Percentiles rank a stretch among this genome's conserved stretches.
Conservation (phyloP, 2,329 filamentous ascomycete species). For the Aspergillus alliaceus region DNA sequence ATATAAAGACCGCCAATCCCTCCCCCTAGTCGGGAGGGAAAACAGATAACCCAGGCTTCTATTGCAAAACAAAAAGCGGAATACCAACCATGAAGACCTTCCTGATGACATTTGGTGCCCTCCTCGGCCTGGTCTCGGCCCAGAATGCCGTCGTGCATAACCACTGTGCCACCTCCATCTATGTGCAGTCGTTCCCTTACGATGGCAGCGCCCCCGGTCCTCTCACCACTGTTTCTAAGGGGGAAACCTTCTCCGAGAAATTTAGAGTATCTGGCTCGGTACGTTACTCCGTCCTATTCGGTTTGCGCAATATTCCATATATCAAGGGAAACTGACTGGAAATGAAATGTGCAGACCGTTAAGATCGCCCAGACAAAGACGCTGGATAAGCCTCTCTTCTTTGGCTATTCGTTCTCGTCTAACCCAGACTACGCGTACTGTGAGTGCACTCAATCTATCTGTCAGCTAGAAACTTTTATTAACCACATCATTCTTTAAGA, state of each 20-base stretch:
- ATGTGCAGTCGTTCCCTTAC: conserved; percentile 26
- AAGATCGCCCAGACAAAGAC: conserved; percentile 30
- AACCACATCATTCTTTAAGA: conserved; percentile 16
- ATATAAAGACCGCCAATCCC: conserved; percentile 18
- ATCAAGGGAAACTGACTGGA: conserved; percentile 12
- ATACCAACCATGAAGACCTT: conserved; percentile 20
- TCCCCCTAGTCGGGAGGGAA: background rate
- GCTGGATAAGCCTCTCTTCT: conserved; percentile 25
- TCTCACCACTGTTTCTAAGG: conserved; percentile 21
- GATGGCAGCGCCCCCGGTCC: conserved; percentile 24
- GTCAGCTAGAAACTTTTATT: conserved; percentile 5
- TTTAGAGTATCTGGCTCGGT: conserved; percentile 24
- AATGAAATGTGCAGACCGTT: conserved; percentile 18
- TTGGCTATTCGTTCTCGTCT: conserved; percentile 26
- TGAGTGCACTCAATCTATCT: conserved; percentile 14
- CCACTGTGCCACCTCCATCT: conserved; percentile 20
- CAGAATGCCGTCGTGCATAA: conserved; percentile 25
- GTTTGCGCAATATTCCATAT: background rate
- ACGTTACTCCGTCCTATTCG: conserved; percentile 10
- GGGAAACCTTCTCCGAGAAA: conserved; percentile 22
- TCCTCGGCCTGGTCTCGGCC: conserved; percentile 21
- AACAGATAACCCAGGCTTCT: conserved; percentile 8
- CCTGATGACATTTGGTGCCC: conserved; percentile 16
- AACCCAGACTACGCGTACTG: conserved; percentile 26
- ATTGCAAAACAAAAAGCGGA: conserved; percentile 9